Evolutionary conservation across 2,329 filamentous ascomycete species (phyloP).

Genomic region (Pseudocercospora vitis): DNA sequence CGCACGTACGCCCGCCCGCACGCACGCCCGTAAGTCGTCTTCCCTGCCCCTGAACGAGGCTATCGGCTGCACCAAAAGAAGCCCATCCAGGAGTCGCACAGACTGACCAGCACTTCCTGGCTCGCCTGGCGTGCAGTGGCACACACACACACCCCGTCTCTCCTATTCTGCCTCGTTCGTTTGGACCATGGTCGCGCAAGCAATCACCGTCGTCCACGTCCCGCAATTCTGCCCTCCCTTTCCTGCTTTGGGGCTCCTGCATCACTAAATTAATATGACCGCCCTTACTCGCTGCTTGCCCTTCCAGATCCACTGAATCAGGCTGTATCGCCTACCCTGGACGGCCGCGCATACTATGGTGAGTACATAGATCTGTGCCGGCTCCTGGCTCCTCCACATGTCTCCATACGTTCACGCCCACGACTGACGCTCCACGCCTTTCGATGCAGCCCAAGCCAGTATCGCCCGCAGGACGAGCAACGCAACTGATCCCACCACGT

Average conservation of each 20-base stretch:
- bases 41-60: slow-evolving; percentile 29
- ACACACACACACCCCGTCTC: slow-evolving; percentile 24
- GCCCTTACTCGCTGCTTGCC: slow-evolving; percentile 20
- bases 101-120: slow-evolving; percentile 14
- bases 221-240: slow-evolving; percentile 19
- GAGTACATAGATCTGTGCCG: slow-evolving; percentile 25
- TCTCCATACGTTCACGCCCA: slow-evolving; percentile 18
- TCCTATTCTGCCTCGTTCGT: slow-evolving; percentile 23
- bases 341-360: slow-evolving; percentile 26
- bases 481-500: slow-evolving; percentile 28
- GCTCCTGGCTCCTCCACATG: slow-evolving; percentile 12
- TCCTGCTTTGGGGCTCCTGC: slow-evolving; percentile 21
- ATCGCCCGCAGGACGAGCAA: slow-evolving; percentile 22
- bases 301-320: slow-evolving; percentile 27
- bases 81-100: slow-evolving; percentile 24
- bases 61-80: slow-evolving; percentile 25
- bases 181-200: slow-evolving; percentile 20
- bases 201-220: slow-evolving; percentile 24
- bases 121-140: slow-evolving; percentile 19
- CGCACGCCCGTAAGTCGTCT: slow-evolving; percentile 17
- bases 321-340: slow-evolving; percentile 21
- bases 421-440: slow-evolving; percentile 26
- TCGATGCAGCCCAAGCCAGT: slow-evolving; percentile 21
- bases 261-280: slow-evolving; percentile 25
- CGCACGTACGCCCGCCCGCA: slow-evolving; percentile 13